Percentiles rank a stretch among this genome's conserved stretches.
phyloP scores from a whole-genome alignment of 1,284 basidiomycete species.

The Microbotryomycetes sp. region DNA sequence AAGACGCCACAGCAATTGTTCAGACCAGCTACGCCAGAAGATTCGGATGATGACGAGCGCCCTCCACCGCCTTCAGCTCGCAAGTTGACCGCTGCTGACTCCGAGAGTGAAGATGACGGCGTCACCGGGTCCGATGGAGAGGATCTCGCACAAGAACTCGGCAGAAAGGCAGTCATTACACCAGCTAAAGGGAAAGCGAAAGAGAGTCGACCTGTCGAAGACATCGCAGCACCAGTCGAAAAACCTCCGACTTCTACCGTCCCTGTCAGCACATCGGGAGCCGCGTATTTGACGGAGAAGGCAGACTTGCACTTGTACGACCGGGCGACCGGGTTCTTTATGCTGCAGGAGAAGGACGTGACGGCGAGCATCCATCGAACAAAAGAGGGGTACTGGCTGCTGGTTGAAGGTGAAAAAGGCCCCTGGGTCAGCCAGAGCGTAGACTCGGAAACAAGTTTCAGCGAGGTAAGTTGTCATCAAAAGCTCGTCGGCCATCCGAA shows the following conservation, averaged over 20 bases:
- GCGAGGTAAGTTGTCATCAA: constrained; percentile 32
- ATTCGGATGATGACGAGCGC: constrained; percentile 5
- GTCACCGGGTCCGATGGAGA: constrained; percentile 21
- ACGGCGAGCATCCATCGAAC: constrained; percentile 43
- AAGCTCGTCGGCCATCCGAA: not conserved
- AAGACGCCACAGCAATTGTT: not conserved
- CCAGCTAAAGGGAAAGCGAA: not conserved
- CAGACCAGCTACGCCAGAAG: not conserved
- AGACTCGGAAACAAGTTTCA: constrained; percentile 54
- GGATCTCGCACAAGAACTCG: constrained; percentile 23
- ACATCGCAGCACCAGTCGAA: constrained; percentile 8
- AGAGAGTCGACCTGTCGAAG: not conserved
- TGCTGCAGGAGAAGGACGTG: constrained; percentile 60
- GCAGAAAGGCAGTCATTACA: constrained; percentile 23
- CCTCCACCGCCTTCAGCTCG: not conserved
- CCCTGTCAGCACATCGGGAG: constrained; percentile 3
- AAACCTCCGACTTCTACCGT: constrained; percentile 10
- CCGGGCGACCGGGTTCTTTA: constrained; percentile 58
- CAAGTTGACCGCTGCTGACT: constrained; percentile 7
- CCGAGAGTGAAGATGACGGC: not conserved
- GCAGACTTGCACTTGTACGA: constrained; percentile 65
- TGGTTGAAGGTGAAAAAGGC: constrained; percentile 51
- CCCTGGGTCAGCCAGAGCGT: constrained; percentile 45
- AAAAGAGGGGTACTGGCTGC: constrained; percentile 48
- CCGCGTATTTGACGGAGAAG: constrained; percentile 31